A percentile compares a stretch with the other conserved stretches of the same genome.
These are phyloP conservation scores for Zanthoxylum bungeanum DNA, from an alignment of 345 rosid genomes.

Conservation along the genomic window DNA sequence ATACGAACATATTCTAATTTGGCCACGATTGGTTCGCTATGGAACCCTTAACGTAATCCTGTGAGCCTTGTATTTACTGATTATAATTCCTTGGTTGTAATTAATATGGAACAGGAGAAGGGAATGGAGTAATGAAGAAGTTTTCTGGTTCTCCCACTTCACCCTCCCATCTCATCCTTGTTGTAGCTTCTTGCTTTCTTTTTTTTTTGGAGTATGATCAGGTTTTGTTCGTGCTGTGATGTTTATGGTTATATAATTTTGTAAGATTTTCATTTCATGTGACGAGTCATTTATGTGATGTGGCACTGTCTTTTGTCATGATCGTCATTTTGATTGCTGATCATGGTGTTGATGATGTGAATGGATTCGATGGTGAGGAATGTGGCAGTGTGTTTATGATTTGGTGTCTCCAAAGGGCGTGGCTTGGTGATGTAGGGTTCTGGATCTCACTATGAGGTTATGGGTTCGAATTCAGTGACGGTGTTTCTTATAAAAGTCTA, in stretches of 20 bases:
- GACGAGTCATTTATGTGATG: too few species aligned
- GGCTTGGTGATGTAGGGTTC: too few species aligned
- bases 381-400: too few species aligned
- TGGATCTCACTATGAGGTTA: too few species aligned
- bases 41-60: conserved; percentile 27
- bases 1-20: conserved; percentile 31
- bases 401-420: too few species aligned
- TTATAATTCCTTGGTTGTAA: conserved; percentile 4
- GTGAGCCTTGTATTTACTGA: conserved; percentile 25
- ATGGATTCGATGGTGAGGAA: too few species aligned
- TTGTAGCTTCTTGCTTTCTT: not conserved
- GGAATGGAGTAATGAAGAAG: conserved; percentile 22
- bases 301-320: not conserved
- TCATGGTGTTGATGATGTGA: too few species aligned
- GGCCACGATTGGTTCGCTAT: conserved; percentile 22
- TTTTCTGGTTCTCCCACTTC: conserved; percentile 23
- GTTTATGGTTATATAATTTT: too few species aligned
- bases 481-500: too few species aligned
- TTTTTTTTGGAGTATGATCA: not conserved
- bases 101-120: too few species aligned
- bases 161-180: not conserved
- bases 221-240: not conserved
- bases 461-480: too few species aligned
- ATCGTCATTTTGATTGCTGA: too few species aligned
- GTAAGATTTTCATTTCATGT: not conserved